phyloP scores from a whole-genome alignment of 306 rosid species.

The Ziziphus jujuba region DNA sequence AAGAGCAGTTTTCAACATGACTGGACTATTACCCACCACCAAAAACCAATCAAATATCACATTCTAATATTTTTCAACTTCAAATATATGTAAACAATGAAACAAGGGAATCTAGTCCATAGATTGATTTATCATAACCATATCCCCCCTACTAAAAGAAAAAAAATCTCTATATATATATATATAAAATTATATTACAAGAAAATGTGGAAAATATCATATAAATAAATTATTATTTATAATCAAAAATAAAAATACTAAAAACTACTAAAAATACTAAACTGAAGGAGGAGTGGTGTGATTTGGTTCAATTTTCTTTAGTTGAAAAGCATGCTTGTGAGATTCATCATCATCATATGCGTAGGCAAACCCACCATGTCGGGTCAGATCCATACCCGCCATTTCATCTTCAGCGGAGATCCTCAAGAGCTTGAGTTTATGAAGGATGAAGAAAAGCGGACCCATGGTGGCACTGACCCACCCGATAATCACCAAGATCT shows the following conservation, averaged over 20 bases:
- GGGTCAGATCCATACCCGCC: slow-evolving; percentile 95
- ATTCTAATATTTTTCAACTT: no score
- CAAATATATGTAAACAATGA: neutral
- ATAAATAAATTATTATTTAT: neutral
- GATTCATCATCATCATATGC: slow-evolving; percentile 48
- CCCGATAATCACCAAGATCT: slow-evolving; percentile 65
- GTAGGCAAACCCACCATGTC: slow-evolving; percentile 94
- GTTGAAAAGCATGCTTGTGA: slow-evolving; percentile 24
- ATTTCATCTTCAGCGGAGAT: slow-evolving; percentile 74
- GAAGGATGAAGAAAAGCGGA: slow-evolving; percentile 56
- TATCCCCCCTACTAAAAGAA: neutral
- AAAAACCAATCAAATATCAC: neutral
- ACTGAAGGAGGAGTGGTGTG: slow-evolving; percentile 26
- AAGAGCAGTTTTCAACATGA: no score
- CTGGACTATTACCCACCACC: neutral
- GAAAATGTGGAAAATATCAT: neutral
- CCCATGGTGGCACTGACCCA: slow-evolving; percentile 98
- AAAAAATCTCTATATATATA: no score
- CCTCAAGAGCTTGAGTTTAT: slow-evolving; percentile 61
- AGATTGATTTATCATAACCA: neutral
- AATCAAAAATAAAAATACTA: no score
- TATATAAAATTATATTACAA: neutral
- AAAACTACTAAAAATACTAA: neutral
- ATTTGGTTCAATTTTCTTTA: slow-evolving; percentile 50
- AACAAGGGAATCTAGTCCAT: neutral